Base-by-base conservation (phyloP, 805 yeast species). In the Candida argentea region DNA sequence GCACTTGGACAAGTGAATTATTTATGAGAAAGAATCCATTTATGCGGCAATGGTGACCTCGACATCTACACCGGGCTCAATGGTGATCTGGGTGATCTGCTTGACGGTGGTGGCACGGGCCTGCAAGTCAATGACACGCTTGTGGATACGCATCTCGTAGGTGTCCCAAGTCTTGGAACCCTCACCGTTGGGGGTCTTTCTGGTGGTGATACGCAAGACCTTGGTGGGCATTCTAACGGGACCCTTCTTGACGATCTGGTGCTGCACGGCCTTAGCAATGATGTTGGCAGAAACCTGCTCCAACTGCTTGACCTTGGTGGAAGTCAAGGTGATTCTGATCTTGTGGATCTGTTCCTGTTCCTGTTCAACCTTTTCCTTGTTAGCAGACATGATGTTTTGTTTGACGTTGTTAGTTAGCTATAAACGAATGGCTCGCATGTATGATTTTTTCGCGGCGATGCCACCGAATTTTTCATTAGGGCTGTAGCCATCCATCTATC, bases 141-240 rank as follows among this genome's bases (percentile, higher is more conserved):
- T 91, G 95, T 91, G 98, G 77, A 91, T 86, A 82, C 96, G 89
- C 94, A 91, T 82, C 77, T 91, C 98, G 70, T 78, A 91, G 56
- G 93, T 73, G 66, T 91, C 99, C 96, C 96, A 91, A 57, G 99
- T 91, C 89, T 91, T 91, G 55, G 98, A 91, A 91, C 99, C 99
- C 76, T 91, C 96, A 91, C 99, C 99, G 70, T 93, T 93, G 61
- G 99, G 99, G 62, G 98, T 82, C 87, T 91, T 91, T 84, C 99
- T 86, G 83, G 99, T 91, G 72, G 94, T 75, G 73, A 91, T 75
- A 71, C 82, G 85, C 61, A 91, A 82, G 54, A 82, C 91, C 82
- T 87, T 91, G 70, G 98, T 91, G 75, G 99, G 99, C 73, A 91
- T 70, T 83, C 98, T 87, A 61, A 91, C 95, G 53, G 98, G 98